Conservation (phyloP, 169 alveolate species). For the Babesia bigemina region DNA sequence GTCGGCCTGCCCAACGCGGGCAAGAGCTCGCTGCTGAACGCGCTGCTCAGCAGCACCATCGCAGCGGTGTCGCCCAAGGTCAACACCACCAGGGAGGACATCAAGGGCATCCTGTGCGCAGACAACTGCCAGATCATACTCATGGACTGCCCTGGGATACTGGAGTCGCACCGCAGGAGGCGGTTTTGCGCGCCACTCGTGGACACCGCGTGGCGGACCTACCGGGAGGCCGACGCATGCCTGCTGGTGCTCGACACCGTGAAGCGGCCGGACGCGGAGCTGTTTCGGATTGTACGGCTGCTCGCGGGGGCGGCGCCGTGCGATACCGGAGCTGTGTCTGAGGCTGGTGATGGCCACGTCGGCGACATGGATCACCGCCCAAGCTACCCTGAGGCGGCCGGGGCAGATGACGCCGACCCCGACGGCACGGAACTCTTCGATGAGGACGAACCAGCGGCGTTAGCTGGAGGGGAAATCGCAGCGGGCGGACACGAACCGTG, state of each 20-base stretch:
- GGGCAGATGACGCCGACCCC: neutral
- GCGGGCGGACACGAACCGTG: neutral
- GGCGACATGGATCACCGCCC: neutral
- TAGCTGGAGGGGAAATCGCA: neutral
- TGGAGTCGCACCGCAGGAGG: constrained; percentile 81
- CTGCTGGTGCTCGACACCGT: constrained; percentile 81
- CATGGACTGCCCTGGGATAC: constrained; percentile 85
- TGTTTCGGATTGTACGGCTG: constrained; percentile 71
- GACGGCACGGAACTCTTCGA: neutral
- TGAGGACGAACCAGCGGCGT: neutral
- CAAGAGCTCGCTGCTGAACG: constrained; percentile 83
- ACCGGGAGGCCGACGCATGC: constrained; percentile 83
- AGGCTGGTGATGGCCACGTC: neutral
- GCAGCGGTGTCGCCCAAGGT: constrained; percentile 88
- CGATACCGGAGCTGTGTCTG: neutral
- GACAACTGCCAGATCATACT: constrained; percentile 80
- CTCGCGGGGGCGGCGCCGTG: constrained; percentile 58
- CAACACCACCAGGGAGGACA: constrained; percentile 81
- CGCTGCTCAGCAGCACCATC: constrained; percentile 75
- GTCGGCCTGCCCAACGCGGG: constrained; percentile 88
- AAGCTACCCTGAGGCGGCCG: neutral
- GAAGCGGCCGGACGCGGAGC: constrained; percentile 81
- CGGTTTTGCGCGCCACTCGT: constrained; percentile 79
- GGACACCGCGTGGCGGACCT: constrained; percentile 85
- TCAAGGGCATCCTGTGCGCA: constrained; percentile 73